These are phyloP conservation scores for Arabidopsis suecica DNA, from an alignment of 345 rosid genomes.

Conservation along the genomic window DNA sequence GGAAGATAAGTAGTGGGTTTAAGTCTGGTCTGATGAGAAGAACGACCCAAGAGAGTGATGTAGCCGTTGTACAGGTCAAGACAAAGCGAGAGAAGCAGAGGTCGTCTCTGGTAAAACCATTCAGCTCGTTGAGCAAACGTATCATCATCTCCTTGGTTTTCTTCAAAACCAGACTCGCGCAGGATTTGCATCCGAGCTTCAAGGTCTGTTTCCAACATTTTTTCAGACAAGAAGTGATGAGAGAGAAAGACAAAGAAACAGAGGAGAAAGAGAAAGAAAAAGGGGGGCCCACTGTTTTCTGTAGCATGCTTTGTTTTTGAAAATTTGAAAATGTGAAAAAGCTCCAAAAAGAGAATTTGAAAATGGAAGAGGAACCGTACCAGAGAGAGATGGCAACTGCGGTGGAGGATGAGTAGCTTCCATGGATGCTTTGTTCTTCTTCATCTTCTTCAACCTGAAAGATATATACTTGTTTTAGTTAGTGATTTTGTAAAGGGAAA, in stretches of 20 bases:
- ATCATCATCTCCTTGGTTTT: constrained; percentile 53
- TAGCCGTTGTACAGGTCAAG: constrained; percentile 70
- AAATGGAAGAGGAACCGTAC: constrained; percentile 27
- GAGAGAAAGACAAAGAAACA: constrained; percentile 21
- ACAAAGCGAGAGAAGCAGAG: constrained; percentile 63
- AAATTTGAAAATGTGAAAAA: constrained; percentile 41
- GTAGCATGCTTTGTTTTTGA: constrained; percentile 38
- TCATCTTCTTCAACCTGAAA: constrained; percentile 40
- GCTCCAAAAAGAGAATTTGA: constrained; percentile 39
- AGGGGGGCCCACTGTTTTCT: constrained; percentile 37
- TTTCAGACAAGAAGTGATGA: constrained; percentile 32
- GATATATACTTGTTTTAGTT: constrained; percentile 7
- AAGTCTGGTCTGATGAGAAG: constrained; percentile 44
- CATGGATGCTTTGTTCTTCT: constrained; percentile 37
- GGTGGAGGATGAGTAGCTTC: constrained; percentile 28
- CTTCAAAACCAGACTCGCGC: constrained; percentile 44
- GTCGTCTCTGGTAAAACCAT: constrained; percentile 71
- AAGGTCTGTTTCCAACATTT: constrained; percentile 50
- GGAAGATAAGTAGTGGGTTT: constrained; percentile 4
- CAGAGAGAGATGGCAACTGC: constrained; percentile 45
- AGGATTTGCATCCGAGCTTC: constrained; percentile 59
- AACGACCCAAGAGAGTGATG: constrained; percentile 53
- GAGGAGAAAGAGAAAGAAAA: constrained; percentile 19
- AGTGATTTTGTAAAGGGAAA: neutral
- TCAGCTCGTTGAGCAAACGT: constrained; percentile 73